Base-by-base conservation (phyloP, 805 yeast genomes). In the Yarrowia sp. region DNA sequence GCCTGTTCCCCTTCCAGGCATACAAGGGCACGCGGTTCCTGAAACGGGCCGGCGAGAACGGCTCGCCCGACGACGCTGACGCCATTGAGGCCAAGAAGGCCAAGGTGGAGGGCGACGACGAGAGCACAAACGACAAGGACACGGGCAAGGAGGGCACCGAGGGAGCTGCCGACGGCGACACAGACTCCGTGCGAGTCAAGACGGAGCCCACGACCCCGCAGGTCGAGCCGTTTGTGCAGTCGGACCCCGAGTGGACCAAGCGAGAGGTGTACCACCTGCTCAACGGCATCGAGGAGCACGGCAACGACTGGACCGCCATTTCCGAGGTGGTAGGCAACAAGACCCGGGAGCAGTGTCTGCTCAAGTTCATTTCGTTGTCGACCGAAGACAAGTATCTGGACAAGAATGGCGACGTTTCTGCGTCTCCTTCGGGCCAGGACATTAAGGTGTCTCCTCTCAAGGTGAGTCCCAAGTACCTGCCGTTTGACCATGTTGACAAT, bases 401-500 rank as follows among this genome's bases (percentile, higher is more conserved):
- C 19, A 33, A 33, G 46, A 28, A 5, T 0, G 40, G 22, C 24
- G 35, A 64, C 16, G 61, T 26, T 1, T 73, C 77, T 36, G 75
- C 38, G 10, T 48, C 54, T 7, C 19, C 17, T 4, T 19, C 36
- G 8, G 54, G 54, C 14, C 17, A 19, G 26, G 54, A 69, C 41
- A 78, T 79, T 11, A 80, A 82, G 36, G 74, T 88, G 19, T 92
- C 95, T 0, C 89, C 96, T 14, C 80, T 92, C 68, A 89, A 87
- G 72, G 87, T 93, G 4, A 88, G 96, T 3, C 61, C 61, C 36
- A 70, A 71, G 59, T 88, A 90, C 73, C 81, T 93, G 59, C 97
- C 98, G 14, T 87, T 90, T 58, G 84, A 90, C 38, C 83, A 90
- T 48, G 84, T 87, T 30, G 98, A 95, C 70, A 95, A 95, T 75